Conservation (phyloP, 2,329 filamentous ascomycete genomes). For the Fusarium sp. region DNA sequence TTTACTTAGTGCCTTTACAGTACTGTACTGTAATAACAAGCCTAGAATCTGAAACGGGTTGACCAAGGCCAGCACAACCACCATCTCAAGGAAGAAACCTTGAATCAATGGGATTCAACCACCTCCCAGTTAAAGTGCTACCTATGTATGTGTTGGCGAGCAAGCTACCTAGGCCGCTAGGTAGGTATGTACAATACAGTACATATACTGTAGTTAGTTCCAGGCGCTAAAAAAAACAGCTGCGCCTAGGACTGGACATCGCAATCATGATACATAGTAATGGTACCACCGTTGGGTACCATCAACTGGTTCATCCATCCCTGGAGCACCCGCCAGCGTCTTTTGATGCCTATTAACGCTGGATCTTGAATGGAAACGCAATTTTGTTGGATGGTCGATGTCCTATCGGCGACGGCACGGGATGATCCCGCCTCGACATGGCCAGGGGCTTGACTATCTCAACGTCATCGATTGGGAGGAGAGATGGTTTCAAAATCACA, state of each 20-base stretch:
- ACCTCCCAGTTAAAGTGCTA: constrained; percentile 5
- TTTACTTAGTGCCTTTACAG: no score
- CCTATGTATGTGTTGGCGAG: no score
- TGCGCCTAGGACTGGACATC: constrained; percentile 5
- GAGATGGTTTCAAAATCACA: constrained; percentile 14
- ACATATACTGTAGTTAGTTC: no score
- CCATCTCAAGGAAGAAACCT: constrained; percentile 17
- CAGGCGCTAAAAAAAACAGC: constrained; percentile 14
- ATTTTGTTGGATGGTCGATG: constrained; percentile 30
- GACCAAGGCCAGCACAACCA: constrained; percentile 13
- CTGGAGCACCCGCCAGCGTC: constrained; percentile 1
- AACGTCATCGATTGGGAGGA: constrained; percentile 23
- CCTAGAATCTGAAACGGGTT: no score
- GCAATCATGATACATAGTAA: constrained; percentile 5
- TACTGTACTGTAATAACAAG: no score
- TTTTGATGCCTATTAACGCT: constrained; percentile 21
- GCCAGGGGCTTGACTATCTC: constrained; percentile 27
- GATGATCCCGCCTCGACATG: constrained; percentile 26
- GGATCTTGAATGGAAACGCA: constrained; percentile 22
- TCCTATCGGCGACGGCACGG: constrained; percentile 26
- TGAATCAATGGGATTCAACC: constrained; percentile 11
- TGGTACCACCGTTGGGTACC: constrained; percentile 2
- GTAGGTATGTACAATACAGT: no score
- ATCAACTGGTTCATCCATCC: constrained; percentile 6
- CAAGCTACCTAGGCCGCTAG: neutral